Conservation (phyloP, 176 grass and related monocot genomes). For the Melocanna baccifera region DNA sequence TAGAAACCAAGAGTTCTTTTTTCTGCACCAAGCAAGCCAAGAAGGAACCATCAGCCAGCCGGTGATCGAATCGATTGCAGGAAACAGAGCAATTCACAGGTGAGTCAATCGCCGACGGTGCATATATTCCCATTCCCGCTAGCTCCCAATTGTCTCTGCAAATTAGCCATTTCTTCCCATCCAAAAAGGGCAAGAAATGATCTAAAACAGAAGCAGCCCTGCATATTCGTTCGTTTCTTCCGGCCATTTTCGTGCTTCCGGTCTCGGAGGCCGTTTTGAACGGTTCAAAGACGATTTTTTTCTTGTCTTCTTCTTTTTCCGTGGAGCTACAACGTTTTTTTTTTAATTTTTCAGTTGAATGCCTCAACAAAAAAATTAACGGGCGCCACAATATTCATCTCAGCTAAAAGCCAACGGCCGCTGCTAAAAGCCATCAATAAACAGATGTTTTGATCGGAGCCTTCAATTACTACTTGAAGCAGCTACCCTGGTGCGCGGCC, state of each 20-base stretch:
- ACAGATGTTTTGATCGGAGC: no score
- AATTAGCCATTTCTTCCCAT: not conserved
- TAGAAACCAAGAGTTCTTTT: not conserved
- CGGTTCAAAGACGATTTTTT: no score
- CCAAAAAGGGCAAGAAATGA: not conserved
- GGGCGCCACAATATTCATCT: no score
- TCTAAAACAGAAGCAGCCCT: not conserved
- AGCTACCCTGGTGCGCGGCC: not conserved
- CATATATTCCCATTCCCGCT: not conserved
- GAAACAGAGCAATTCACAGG: slow-evolving; percentile 6
- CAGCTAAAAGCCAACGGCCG: no score
- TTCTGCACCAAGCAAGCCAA: not conserved
- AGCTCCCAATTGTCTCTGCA: not conserved
- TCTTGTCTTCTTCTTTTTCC: no score
- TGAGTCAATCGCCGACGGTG: slow-evolving; percentile 32
- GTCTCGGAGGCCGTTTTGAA: no score
- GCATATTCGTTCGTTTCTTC: not conserved
- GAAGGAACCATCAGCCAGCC: not conserved
- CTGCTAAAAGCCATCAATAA: no score
- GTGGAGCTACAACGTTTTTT: no score
- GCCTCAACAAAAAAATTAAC: no score
- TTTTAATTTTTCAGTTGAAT: no score
- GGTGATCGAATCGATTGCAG: not conserved
- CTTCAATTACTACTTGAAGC: slow-evolving; percentile 11
- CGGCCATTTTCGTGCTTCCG: not conserved